Conservation (phyloP, 257 asterid genomes). For the Parsonsia alboflavescens region DNA sequence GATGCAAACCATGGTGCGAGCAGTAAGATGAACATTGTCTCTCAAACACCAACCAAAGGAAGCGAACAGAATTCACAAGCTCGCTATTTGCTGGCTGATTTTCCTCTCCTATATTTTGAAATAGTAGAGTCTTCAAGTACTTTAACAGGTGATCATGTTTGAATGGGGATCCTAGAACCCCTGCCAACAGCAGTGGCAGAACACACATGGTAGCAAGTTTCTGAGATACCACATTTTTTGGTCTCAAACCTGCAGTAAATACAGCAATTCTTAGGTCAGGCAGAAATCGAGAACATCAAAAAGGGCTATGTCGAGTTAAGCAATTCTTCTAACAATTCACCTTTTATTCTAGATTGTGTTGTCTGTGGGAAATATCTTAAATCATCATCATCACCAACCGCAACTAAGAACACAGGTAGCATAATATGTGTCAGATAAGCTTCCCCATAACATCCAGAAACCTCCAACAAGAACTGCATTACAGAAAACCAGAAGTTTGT, state of each 20-base stretch:
- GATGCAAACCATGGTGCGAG: slow-evolving; percentile 1
- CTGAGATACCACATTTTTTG: slow-evolving; percentile 56
- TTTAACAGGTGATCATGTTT: slow-evolving; percentile 57
- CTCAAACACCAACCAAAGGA: slow-evolving; percentile 60
- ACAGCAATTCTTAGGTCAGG: slow-evolving; percentile 8
- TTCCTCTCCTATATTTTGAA: slow-evolving; percentile 56
- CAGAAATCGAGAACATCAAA: neutral
- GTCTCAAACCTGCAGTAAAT: slow-evolving; percentile 59
- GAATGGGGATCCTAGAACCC: slow-evolving; percentile 79
- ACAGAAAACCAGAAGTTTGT: neutral
- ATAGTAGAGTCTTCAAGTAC: slow-evolving; percentile 68
- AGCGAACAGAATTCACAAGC: slow-evolving; percentile 75
- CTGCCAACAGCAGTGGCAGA: slow-evolving; percentile 94
- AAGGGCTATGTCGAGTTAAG: neutral
- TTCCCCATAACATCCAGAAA: slow-evolving; percentile 70
- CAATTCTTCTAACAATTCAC: slow-evolving; percentile 21
- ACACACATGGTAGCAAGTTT: slow-evolving; percentile 77
- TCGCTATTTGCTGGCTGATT: slow-evolving; percentile 60
- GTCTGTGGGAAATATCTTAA: slow-evolving; percentile 56
- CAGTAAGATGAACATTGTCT: slow-evolving; percentile 12
- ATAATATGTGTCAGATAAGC: slow-evolving; percentile 67
- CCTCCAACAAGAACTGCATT: slow-evolving; percentile 61
- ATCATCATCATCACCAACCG: slow-evolving; percentile 76
- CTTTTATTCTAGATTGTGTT: slow-evolving; percentile 51
- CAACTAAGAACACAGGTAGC: slow-evolving; percentile 82